Evolutionary conservation across 2,329 filamentous ascomycete species (phyloP), one percentile per base, ranked within the genome.

Genomic region (Cercospora zeae-maydis): DNA sequence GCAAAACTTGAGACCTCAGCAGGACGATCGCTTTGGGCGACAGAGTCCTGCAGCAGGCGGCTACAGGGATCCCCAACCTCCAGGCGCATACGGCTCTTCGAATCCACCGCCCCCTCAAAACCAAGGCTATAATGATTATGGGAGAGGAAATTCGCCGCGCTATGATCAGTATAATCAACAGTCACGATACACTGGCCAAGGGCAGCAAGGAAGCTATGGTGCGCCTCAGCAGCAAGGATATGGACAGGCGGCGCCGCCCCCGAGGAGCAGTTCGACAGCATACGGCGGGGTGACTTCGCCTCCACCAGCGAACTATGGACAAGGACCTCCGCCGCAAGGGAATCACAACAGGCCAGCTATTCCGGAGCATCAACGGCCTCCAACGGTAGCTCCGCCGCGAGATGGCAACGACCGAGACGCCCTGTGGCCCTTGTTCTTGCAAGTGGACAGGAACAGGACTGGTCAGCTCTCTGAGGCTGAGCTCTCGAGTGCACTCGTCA

Each of bases 401-500:
- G 84, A 86, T 65, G 82, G 80, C 53, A 84, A 87, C 57, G 89
- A 93, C 73, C 83, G 88, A n/a, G 88, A 82, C 37, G 78, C 86
- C 0, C 83, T 99, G 16, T 86, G 92, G 75, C 90, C 90, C 3
- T 82, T 98, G 27, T 99, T 98, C 79, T 85, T 90, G 64, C 92
- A 92, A 1, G 93, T 97, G 13, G 96, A 99, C 78, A 93, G 91
- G 74, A 84, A 91, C 77, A 83, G 90, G 90, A 79, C 70, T 80
- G 93, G 93, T 19, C 87, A 92, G 67, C 84, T 99, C 52, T 92
- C 90, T 2, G 93, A 96, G 78, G 83, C 83, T 57, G 93, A 98
- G 77, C 87, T 99, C 45, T 89, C 91, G 9, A 88, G 90, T 1
- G 95, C 95, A 19, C 86, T 99, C 5, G 93, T 98, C 63, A 99